Conservation (phyloP, 805 yeast species). For the Zygoascus biomembranicola region DNA sequence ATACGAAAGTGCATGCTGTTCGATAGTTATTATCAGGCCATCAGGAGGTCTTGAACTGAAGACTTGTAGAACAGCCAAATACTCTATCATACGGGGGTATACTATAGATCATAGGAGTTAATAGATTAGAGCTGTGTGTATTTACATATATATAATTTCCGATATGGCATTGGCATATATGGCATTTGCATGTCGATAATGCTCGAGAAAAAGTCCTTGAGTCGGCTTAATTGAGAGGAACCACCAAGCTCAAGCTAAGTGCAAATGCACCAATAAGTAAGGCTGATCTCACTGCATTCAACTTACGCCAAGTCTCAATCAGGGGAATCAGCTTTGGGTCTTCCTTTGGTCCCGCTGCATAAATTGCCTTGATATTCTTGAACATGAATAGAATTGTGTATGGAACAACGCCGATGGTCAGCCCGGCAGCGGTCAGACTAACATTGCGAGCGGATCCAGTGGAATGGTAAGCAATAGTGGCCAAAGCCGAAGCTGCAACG, state of each 20-base stretch:
- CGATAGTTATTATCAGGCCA: no score
- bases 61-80: no score
- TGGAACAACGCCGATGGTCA: not conserved
- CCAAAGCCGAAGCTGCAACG: not conserved
- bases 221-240: not conserved
- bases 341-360: not conserved
- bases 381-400: not conserved
- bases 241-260: not conserved
- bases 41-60: no score
- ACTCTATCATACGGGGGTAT: no score
- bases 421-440: not conserved
- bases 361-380: not conserved
- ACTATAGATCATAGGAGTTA: no score
- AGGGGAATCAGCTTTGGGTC: not conserved
- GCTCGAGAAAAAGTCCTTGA: no score
- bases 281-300: not conserved
- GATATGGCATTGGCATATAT: no score
- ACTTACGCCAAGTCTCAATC: not conserved
- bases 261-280: not conserved
- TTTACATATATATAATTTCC: no score
- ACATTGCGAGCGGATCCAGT: not conserved
- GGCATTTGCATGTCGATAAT: no score
- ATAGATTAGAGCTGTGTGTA: no score
- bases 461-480: not conserved
- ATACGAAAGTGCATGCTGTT: no score